These are phyloP conservation scores for Tricholomella constricta DNA, from an alignment of 768 basidiomycete genomes.

Conservation along the genomic window DNA sequence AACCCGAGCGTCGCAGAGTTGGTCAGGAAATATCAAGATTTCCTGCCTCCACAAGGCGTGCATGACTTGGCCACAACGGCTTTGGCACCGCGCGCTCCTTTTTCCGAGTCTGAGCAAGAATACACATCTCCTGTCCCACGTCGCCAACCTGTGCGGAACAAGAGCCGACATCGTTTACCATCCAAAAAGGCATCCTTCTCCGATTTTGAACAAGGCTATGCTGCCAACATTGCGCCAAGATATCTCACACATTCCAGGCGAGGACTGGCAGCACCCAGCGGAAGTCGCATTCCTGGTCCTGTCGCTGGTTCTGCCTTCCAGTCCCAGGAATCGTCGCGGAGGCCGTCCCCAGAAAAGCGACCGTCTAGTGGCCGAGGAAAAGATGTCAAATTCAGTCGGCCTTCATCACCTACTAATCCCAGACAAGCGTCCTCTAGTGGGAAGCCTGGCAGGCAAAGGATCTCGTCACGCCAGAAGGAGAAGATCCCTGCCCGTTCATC, in stretches of 20 bases:
- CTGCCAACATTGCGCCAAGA: conserved; percentile 85
- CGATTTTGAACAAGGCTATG: conserved; percentile 91
- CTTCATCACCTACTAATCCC: conserved; percentile 46
- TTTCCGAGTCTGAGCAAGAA: conserved; percentile 86
- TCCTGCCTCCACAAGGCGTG: conserved; percentile 69
- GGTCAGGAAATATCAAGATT: conserved; percentile 80
- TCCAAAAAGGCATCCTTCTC: conserved; percentile 65
- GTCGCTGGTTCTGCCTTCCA: conserved; percentile 46
- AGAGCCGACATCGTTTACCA: conserved; percentile 51
- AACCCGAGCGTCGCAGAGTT: conserved; percentile 81
- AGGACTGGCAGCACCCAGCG: conserved; percentile 34
- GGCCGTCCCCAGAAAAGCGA: conserved; percentile 76
- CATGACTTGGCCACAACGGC: conserved; percentile 75
- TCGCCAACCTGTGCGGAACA: conserved; percentile 45
- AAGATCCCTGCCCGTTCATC: conserved; percentile 46
- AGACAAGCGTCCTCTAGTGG: conserved; percentile 28
- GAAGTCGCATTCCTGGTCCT: conserved; percentile 58
- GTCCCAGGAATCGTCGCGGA: conserved; percentile 63
- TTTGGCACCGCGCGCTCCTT: conserved; percentile 54
- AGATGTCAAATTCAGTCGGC: conserved; percentile 45
- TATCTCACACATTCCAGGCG: conserved; percentile 62
- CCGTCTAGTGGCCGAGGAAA: conserved; percentile 33
- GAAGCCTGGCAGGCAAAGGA: conserved; percentile 41
- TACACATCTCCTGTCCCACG: conserved; percentile 39
- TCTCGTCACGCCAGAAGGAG: conserved; percentile 40